Base-by-base conservation (phyloP, 768 basidiomycete species). In the Boletus vinaceobasis region DNA sequence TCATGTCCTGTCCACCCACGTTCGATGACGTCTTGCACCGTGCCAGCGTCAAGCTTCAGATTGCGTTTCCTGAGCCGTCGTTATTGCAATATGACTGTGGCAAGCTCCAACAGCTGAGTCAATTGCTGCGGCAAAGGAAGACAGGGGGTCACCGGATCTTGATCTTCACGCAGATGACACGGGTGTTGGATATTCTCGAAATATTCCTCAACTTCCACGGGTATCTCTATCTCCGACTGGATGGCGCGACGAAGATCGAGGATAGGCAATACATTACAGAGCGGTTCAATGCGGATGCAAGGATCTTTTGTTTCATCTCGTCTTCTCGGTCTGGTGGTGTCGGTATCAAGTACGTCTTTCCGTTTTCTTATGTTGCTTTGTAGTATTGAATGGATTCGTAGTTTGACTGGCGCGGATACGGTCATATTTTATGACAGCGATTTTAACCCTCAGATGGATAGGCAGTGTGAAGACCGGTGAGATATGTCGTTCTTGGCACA, bases 361-460 rank as follows among this genome's bases (percentile, higher is more conserved):
- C 9, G 4, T 61, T 64, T 57, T 58, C 60, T 50, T 46, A 59
- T 19, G 50, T 51, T 21, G 0, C 3, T 19, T 66, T 50, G 14
- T 64, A 31, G 53, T 61, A 62, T 61, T 53, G 48, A 69, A 50
- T 4, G 31, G 15, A 14, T 26, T 32, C 48, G 49, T 70, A 87
- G 92, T 70, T 66, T 90, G 58, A 89, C 87, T 7, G 90, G 90
- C 17, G 93, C 93, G 19, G 93, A 96, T 65, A 98, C 97, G 0
- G 96, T 99, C 63, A 83, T 99, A 51, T 95, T 99, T 71, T 98
- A 96, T 65, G 96, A 98, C 66, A 92, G 91, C 56, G 94, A 97
- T 70, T 97, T 96, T 77, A 93, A 93, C 63, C 95, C 95, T 1
- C 95, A 97, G 69, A 97, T 96, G 90, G 96, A 99, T 69, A 78